Percentiles rank a stretch among this genome's conserved stretches.
phyloP scores from a whole-genome alignment of 73 alveolate species.

The Durusdinium trenchii region DNA sequence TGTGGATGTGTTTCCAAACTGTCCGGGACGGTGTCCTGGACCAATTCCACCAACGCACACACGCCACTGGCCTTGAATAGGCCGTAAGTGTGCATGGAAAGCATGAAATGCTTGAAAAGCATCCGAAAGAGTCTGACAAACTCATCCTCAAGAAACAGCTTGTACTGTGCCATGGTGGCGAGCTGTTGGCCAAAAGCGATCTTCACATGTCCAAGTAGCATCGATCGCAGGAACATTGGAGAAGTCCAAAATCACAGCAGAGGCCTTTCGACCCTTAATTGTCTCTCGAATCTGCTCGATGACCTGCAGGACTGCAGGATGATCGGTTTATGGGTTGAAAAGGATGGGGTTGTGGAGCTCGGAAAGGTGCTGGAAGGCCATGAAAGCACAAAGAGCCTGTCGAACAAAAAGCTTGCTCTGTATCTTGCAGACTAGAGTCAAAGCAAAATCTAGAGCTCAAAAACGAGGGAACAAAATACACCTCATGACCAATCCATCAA shows the following conservation, averaged over 20 bases:
- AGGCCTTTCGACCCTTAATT: background rate
- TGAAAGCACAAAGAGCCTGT: no score
- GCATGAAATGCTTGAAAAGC: no score
- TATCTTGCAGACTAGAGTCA: no score
- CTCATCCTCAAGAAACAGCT: background rate
- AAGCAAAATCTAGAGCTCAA: no score
- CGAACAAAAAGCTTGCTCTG: no score
- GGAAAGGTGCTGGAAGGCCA: background rate
- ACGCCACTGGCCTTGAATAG: conserved; percentile 84
- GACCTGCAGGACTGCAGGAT: conserved; percentile 3
- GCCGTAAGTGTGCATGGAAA: background rate
- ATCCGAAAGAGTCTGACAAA: background rate
- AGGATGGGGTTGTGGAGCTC: background rate
- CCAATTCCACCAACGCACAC: conserved; percentile 83
- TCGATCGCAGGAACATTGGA: conserved; percentile 81
- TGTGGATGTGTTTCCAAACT: no score
- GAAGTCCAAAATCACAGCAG: conserved; percentile 72
- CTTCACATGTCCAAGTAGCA: background rate
- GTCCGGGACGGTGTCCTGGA: no score
- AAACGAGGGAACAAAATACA: no score
- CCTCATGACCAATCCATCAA: no score
- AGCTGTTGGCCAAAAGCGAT: background rate
- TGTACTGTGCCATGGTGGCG: background rate
- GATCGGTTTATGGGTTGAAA: background rate
- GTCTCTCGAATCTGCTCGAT: conserved; percentile 64